These are phyloP conservation scores for Lepidium campestre DNA, from an alignment of 441 rosid species.

Conservation along the genomic window DNA sequence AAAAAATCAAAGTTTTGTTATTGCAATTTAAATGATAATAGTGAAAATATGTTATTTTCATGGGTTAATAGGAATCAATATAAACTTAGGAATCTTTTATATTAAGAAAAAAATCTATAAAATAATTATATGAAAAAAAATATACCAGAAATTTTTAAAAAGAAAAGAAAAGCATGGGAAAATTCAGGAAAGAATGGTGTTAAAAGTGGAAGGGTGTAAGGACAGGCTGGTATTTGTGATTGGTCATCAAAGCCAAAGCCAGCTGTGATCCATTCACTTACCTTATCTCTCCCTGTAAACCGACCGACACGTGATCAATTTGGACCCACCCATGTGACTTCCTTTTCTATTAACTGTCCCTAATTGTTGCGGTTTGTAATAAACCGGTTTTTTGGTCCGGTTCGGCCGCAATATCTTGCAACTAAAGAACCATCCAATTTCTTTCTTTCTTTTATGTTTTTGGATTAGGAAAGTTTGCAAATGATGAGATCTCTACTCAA, in stretches of 20 bases:
- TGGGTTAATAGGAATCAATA: not conserved
- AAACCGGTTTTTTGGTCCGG: not conserved
- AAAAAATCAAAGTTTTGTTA: no score
- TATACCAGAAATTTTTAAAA: not conserved
- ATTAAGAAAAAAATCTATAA: not conserved
- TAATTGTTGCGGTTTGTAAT: conserved; percentile 1
- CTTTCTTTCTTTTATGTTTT: no score
- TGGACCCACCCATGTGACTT: conserved; percentile 18
- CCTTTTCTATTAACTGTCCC: conserved; percentile 3
- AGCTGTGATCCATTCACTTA: conserved; percentile 27
- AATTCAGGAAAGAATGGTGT: not conserved
- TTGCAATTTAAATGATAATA: no score
- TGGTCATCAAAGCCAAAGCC: conserved; percentile 21
- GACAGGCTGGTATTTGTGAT: conserved; percentile 27
- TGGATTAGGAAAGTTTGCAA: no score
- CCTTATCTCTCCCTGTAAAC: conserved; percentile 5
- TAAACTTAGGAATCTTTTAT: not conserved
- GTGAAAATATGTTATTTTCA: not conserved
- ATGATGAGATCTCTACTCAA: no score
- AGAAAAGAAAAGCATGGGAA: not conserved
- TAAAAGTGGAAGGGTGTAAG: conserved; percentile 10
- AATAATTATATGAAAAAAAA: not conserved
- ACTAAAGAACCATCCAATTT: no score
- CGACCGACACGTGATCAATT: conserved; percentile 19
- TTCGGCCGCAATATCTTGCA: not conserved